A percentile compares a stretch with the other conserved stretches of the same genome.
phyloP scores from a whole-genome alignment of 2,329 filamentous ascomycete genomes.

The Aspergillus sp. region DNA sequence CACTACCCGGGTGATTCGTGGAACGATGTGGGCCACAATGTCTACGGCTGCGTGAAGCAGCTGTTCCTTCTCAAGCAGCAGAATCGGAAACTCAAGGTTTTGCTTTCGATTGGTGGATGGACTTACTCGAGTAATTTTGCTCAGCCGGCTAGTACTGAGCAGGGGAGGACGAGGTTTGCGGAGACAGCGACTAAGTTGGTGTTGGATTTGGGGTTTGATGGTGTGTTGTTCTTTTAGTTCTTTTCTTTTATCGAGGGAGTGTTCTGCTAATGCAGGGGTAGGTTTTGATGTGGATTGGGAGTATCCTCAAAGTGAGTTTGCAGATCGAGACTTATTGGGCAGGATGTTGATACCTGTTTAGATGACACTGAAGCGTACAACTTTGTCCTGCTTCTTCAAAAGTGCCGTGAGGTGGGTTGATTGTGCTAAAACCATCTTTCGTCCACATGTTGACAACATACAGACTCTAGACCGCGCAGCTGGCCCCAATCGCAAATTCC shows the following conservation, averaged over 20 bases:
- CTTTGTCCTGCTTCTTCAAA: conserved; percentile 37
- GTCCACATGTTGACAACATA: conserved; percentile 4
- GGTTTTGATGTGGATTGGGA: conserved; percentile 45
- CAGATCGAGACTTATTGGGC: neutral
- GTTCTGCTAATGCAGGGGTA: conserved; percentile 5
- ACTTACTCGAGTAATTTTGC: conserved; percentile 73
- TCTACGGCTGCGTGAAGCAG: conserved; percentile 72
- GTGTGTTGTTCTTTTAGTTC: conserved; percentile 14
- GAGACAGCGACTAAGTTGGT: conserved; percentile 66
- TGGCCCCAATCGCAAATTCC: conserved; percentile 37
- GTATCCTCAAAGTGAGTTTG: conserved; percentile 33
- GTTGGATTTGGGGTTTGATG: conserved; percentile 68
- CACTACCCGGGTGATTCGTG: conserved; percentile 61
- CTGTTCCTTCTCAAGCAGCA: conserved; percentile 67
- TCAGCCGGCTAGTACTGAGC: conserved; percentile 56
- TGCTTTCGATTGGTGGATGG: conserved; percentile 79
- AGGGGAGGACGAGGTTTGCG: conserved; percentile 61
- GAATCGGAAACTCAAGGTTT: conserved; percentile 67
- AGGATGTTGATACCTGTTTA: conserved; percentile 11
- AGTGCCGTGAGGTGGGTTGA: conserved; percentile 32
- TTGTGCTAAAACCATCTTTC: neutral
- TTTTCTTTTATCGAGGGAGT: neutral
- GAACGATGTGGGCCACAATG: conserved; percentile 65
- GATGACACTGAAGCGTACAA: conserved; percentile 39
- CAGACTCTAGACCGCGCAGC: conserved; percentile 34